Evolutionary conservation across 2,329 filamentous ascomycete genomes (phyloP).

Genomic region (Fusarium transvaalense): DNA sequence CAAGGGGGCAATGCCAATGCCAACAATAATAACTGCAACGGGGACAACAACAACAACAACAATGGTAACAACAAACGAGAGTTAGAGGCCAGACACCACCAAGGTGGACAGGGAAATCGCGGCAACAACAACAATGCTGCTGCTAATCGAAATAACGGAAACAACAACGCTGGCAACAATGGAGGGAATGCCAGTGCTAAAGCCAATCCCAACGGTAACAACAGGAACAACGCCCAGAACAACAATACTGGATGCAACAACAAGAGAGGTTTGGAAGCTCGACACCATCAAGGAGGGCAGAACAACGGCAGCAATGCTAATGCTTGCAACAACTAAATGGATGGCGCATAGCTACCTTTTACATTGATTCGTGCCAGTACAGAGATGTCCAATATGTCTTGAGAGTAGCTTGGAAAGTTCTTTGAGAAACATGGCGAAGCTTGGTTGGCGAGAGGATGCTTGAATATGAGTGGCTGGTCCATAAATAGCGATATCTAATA

Average conservation of each 20-base stretch:
- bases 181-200: background rate
- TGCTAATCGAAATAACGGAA: background rate
- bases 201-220: background rate
- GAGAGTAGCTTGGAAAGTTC: background rate
- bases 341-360: background rate
- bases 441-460: background rate
- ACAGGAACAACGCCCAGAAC: background rate
- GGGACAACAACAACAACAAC: background rate
- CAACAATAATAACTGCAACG: background rate
- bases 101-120: background rate
- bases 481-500: conserved; percentile 4
- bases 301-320: conserved; percentile 9
- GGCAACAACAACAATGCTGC: background rate
- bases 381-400: background rate
- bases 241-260: conserved; percentile 9
- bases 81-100: background rate
- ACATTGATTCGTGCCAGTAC: too few species aligned
- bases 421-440: background rate
- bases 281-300: conserved; percentile 17
- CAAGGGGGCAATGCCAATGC: conserved; percentile 9
- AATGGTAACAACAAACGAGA: conserved; percentile 2
- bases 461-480: conserved; percentile 6
- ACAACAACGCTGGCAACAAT: background rate
- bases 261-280: conserved; percentile 11
- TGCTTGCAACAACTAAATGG: conserved; percentile 19